Conservation (phyloP, 1,284 basidiomycete species). For the Ganoderma sinense region DNA sequence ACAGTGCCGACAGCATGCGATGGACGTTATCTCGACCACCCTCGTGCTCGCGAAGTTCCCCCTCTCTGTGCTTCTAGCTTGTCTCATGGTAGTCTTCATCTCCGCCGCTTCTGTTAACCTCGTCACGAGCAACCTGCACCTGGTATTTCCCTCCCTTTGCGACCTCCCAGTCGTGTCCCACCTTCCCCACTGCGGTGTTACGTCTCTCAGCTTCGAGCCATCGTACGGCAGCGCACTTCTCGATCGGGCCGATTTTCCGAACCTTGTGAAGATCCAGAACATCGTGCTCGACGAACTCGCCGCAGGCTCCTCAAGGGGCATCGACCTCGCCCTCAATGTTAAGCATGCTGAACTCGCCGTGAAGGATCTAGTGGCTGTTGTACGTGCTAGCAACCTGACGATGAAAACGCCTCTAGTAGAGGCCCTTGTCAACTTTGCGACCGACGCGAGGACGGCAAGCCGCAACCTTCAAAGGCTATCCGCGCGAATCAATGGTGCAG, state of each 20-base stretch:
- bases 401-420: neutral
- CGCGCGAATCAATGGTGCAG: neutral
- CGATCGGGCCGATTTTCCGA: neutral
- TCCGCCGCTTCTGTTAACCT: neutral
- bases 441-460: neutral
- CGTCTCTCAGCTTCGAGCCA: neutral
- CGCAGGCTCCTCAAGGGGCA: neutral
- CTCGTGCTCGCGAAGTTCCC: neutral
- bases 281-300: neutral
- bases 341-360: neutral
- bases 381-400: neutral
- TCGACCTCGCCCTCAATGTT: neutral
- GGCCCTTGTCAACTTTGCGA: neutral
- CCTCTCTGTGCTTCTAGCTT: neutral
- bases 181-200: neutral
- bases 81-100: neutral
- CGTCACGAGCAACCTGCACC: neutral
- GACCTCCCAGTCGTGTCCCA: neutral
- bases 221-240: neutral
- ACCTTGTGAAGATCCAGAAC: neutral
- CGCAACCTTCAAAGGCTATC: neutral
- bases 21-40: neutral
- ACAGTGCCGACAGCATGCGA: too few relatives aligned
- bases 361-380: neutral
- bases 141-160: neutral